Conservation (phyloP, 192 early-diverging fungal genomes). For the Umbelopsis ramanniana region DNA sequence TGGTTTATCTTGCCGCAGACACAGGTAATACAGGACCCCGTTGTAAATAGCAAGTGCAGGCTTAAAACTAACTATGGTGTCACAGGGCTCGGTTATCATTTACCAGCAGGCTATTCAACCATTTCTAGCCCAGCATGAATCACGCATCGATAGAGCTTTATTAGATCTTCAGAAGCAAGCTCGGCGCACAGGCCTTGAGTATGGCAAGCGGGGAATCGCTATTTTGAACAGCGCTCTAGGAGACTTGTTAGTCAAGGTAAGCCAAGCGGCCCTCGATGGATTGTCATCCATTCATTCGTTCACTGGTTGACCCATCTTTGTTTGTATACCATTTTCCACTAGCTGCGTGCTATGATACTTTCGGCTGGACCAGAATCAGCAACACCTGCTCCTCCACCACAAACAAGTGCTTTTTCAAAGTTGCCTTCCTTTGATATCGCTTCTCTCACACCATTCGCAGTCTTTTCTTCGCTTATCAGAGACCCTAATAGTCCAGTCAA, state of each 20-base stretch:
- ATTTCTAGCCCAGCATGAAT: slow-evolving; percentile 32
- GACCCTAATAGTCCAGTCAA: slow-evolving; percentile 3
- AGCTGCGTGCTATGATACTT: slow-evolving; percentile 12
- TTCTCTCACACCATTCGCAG: slow-evolving; percentile 21
- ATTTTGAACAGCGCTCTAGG: slow-evolving; percentile 29
- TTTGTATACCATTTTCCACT: neutral
- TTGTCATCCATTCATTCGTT: too few relatives aligned
- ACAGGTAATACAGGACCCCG: slow-evolving; percentile 9
- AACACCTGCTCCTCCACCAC: slow-evolving; percentile 6
- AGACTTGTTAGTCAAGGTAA: slow-evolving; percentile 11
- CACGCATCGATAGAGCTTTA: slow-evolving; percentile 29
- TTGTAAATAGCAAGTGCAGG: neutral
- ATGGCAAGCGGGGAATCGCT: slow-evolving; percentile 32
- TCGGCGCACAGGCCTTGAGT: slow-evolving; percentile 14
- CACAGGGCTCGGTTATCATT: slow-evolving; percentile 31
- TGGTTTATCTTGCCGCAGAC: slow-evolving; percentile 43
- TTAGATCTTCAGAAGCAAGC: slow-evolving; percentile 31
- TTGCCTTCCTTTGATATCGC: slow-evolving; percentile 4
- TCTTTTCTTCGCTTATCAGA: slow-evolving; percentile 29
- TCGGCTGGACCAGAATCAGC: slow-evolving; percentile 2
- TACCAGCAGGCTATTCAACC: slow-evolving; percentile 29
- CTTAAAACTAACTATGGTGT: neutral
- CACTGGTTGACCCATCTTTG: neutral
- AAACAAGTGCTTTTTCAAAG: slow-evolving; percentile 2
- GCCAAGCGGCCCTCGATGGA: neutral